Evolutionary conservation across 805 yeast genomes (phyloP).

Genomic region (Jamesozyma lodderae): DNA sequence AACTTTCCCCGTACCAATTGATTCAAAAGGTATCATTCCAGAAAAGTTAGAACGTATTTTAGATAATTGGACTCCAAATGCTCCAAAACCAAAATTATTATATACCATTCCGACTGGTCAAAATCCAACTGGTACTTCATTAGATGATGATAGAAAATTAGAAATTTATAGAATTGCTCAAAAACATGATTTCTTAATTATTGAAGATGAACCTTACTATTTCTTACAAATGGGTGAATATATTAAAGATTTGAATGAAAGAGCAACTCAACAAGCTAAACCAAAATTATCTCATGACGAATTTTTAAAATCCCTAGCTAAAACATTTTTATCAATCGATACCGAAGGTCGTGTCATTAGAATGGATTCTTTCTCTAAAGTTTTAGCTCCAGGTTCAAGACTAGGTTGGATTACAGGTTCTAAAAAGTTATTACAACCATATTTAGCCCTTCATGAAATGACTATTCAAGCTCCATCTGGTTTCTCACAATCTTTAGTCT

Average conservation of each 20-base stretch:
- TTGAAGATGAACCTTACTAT: slow-evolving; percentile 97
- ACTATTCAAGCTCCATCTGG: slow-evolving; percentile 77
- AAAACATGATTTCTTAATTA: slow-evolving; percentile 74
- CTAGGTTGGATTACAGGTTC: slow-evolving; percentile 86
- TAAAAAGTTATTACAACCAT: slow-evolving; percentile 51
- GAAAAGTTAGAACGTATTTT: slow-evolving; percentile 53
- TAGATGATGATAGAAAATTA: slow-evolving; percentile 66
- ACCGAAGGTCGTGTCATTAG: slow-evolving; percentile 84
- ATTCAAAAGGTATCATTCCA: slow-evolving; percentile 69
- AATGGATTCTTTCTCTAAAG: slow-evolving; percentile 84
- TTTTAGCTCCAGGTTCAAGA: slow-evolving; percentile 84
- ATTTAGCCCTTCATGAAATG: slow-evolving; percentile 67
- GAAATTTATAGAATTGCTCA: slow-evolving; percentile 69
- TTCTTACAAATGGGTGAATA: slow-evolving; percentile 88
- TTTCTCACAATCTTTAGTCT: slow-evolving; percentile 59
- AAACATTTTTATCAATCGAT: slow-evolving; percentile 68
- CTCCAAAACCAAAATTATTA: slow-evolving; percentile 70
- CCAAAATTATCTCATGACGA: slow-evolving; percentile 43
- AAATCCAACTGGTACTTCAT: slow-evolving; percentile 91
- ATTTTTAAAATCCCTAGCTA: slow-evolving; percentile 58
- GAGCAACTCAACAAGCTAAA: slow-evolving; percentile 13
- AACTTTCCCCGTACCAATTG: slow-evolving; percentile 69
- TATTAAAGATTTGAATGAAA: slow-evolving; percentile 36
- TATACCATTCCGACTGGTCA: slow-evolving; percentile 95
- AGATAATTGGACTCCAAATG: slow-evolving; percentile 56